Evolutionary conservation across 495 filamentous ascomycete species (phyloP), one percentile per base, ranked within the genome.

Genomic region (Acidomyces sp.): DNA sequence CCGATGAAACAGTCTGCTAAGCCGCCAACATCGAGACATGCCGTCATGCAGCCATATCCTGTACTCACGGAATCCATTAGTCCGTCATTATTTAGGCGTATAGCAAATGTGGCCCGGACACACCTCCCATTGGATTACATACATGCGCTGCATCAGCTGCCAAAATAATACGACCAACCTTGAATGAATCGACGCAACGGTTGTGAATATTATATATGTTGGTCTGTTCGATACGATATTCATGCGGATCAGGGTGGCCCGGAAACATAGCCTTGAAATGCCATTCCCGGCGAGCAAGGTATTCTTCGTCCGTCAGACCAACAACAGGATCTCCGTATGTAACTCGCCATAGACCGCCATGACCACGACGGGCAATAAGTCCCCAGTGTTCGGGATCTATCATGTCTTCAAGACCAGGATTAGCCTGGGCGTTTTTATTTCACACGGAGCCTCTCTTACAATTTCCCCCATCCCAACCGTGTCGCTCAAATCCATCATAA

Each of bases 401-500:
- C 7, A 34, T 37, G 27, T 52, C 43, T 23, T 40, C 27, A 27
- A 30, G 48, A 25, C 46, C 46, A 21, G 3, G 37, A 40, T 10
- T 29, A 40, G 37, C 37, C 37, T 7, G 37, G 37, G 18, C 29
- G 32, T 10, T 40, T 40, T 5, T 28, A 24, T 38, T 38, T 24
- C 3, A 24, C 37, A 19, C 12, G 18, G 25, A 40, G 17, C 24
- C 29, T 12, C 6, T 26, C 3, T 24, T 40, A 9, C 25, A 43
- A 24, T 35, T 43, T 15, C 41, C 41, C 6, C 41, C 41, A 17
- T 43, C 33, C 41, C 43, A 53, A 13, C 53, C 44, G 21, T 55
- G 35, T 23, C 48, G 44, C 13, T 45, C 49, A 35, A 56, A 56
- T 9, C 45, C 45, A 22, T 48, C 45, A 28, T 48, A 48, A 19